Conservation (phyloP, 169 alveolate genomes). For the Eimeria tenella region DNA sequence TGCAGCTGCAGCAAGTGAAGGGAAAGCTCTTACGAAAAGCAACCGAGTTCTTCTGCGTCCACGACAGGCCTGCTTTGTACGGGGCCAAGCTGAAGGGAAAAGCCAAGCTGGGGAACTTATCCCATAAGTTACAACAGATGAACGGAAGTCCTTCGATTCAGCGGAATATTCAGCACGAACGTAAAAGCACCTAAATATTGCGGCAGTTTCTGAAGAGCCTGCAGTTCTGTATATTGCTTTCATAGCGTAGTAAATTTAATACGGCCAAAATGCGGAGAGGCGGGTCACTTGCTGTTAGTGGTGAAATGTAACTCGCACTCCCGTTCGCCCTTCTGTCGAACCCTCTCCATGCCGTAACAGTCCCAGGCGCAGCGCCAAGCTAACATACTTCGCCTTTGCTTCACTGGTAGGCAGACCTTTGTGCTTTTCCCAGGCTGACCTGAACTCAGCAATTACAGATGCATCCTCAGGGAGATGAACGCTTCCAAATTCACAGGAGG, state of each 20-base stretch:
- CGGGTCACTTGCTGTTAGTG: too few relatives aligned
- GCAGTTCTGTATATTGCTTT: too few relatives aligned
- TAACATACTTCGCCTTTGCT: slow-evolving; percentile 33
- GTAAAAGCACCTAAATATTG: too few relatives aligned
- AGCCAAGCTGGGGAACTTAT: background rate
- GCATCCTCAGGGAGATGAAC: too few relatives aligned
- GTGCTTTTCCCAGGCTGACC: slow-evolving; percentile 59
- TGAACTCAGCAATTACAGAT: background rate
- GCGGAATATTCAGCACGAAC: too few relatives aligned
- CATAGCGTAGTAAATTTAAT: too few relatives aligned
- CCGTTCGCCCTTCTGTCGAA: background rate
- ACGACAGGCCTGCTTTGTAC: slow-evolving; percentile 41
- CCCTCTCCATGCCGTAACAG: background rate
- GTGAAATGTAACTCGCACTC: slow-evolving; percentile 3
- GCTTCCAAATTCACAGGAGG: background rate
- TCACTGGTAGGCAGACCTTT: slow-evolving; percentile 19
- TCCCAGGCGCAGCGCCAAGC: slow-evolving; percentile 35
- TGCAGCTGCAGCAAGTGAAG: too few relatives aligned
- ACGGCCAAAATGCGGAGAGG: too few relatives aligned
- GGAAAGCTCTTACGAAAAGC: background rate
- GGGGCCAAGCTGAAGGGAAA: slow-evolving; percentile 23
- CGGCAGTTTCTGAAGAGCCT: too few relatives aligned
- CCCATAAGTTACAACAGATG: background rate
- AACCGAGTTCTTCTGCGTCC: background rate
- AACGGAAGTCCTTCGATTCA: background rate